Conservation (phyloP, 108 stramenopile genomes). For the Nannochloropsis oceanica region DNA sequence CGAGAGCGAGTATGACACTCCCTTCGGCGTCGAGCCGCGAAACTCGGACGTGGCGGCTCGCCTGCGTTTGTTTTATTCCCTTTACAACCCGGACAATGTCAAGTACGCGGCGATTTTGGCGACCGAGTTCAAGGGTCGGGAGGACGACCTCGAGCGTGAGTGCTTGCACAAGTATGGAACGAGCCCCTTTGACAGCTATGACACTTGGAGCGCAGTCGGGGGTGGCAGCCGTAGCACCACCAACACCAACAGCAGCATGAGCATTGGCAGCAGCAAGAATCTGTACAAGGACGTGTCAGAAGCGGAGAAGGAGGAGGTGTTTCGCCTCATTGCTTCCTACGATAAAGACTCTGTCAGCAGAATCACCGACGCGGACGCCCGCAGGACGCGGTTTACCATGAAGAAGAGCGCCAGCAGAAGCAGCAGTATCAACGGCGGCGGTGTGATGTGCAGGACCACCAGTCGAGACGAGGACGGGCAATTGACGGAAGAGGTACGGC, state of each 20-base stretch:
- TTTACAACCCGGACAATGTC: slow-evolving; percentile 7
- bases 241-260: no score
- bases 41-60: neutral
- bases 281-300: neutral
- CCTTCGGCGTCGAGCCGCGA: slow-evolving; percentile 10
- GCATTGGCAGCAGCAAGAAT: neutral
- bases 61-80: slow-evolving; percentile 5
- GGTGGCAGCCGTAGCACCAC: neutral
- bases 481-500: neutral
- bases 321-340: neutral
- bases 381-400: neutral
- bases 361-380: neutral
- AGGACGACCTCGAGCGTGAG: neutral
- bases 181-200: neutral
- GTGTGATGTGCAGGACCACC: neutral
- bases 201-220: neutral
- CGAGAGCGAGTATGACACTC: neutral
- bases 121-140: neutral
- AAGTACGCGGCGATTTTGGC: neutral
- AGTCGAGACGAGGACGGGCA: neutral
- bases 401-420: neutral
- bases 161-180: neutral
- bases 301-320: neutral
- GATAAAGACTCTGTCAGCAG: neutral
- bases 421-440: neutral